Conservation (phyloP, 73 alveolate species). For the Tetrahymena thermophila region DNA sequence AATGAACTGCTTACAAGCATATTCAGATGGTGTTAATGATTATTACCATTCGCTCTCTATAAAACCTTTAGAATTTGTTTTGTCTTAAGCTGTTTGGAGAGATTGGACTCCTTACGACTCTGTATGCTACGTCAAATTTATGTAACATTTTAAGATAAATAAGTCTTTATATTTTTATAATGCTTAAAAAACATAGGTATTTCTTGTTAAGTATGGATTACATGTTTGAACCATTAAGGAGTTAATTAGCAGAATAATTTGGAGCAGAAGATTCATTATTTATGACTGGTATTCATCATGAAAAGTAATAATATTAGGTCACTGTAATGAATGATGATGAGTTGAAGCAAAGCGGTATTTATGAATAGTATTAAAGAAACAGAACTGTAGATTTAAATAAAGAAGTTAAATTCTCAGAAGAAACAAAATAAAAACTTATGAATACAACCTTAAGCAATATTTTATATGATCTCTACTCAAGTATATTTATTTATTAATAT, state of each 20-base stretch:
- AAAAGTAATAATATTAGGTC: constrained; percentile 1
- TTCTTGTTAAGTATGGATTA: constrained; percentile 1
- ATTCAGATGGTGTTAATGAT: constrained; percentile 41
- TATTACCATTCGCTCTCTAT: constrained; percentile 5
- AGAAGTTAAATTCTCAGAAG: constrained; percentile 8
- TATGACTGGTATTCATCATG: constrained; percentile 22
- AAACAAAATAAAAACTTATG: neutral
- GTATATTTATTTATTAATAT: neutral
- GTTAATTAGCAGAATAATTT: constrained; percentile 25
- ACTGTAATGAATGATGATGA: neutral
- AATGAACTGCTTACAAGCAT: neutral
- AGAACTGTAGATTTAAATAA: neutral
- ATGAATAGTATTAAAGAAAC: neutral
- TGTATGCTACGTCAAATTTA: constrained; percentile 10
- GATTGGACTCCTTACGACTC: constrained; percentile 25
- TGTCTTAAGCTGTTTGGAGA: neutral
- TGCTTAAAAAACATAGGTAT: neutral
- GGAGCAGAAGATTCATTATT: constrained; percentile 8
- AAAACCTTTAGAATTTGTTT: constrained; percentile 20
- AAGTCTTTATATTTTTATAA: neutral
- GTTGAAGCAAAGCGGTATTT: neutral
- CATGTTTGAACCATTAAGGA: constrained; percentile 41
- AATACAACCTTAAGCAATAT: neutral
- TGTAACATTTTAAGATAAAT: neutral
- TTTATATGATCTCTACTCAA: neutral